phyloP scores from a whole-genome alignment of 805 yeast species.

The Torulaspora maleeae region DNA sequence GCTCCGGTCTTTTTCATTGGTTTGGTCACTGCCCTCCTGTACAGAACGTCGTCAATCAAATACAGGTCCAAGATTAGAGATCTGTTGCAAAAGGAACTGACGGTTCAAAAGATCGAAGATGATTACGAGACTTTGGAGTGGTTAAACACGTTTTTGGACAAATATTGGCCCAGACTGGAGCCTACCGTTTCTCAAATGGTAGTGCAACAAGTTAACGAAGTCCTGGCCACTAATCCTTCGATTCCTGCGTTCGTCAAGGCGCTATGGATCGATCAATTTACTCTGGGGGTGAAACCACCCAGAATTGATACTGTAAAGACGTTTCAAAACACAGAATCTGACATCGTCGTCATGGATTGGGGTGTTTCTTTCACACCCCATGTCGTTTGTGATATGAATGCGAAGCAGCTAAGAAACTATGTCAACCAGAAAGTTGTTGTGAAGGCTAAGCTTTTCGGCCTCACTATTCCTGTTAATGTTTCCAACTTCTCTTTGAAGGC shows the following conservation, averaged over 20 bases:
- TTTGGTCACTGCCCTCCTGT: constrained; percentile 57
- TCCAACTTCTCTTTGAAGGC: constrained; percentile 76
- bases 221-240: constrained; percentile 66
- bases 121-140: constrained; percentile 95
- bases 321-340: constrained; percentile 81
- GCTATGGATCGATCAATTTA: constrained; percentile 81
- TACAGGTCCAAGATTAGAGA: constrained; percentile 73
- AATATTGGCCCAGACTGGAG: constrained; percentile 88
- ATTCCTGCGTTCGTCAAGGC: constrained; percentile 79
- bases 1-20: constrained; percentile 78
- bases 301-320: constrained; percentile 88
- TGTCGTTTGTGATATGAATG: constrained; percentile 74
- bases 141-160: constrained; percentile 83
- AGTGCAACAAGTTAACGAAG: constrained; percentile 78
- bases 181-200: constrained; percentile 85
- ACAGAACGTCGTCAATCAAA: constrained; percentile 78
- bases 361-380: constrained; percentile 89
- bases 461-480: constrained; percentile 73
- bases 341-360: constrained; percentile 98
- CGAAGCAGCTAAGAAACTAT: constrained; percentile 76
- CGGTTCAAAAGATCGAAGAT: constrained; percentile 73
- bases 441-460: constrained; percentile 76
- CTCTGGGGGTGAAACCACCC: constrained; percentile 94
- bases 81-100: constrained; percentile 78
- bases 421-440: constrained; percentile 79